Conservation (phyloP, 2,329 filamentous ascomycete species). For the Aspergillus intermedius region DNA sequence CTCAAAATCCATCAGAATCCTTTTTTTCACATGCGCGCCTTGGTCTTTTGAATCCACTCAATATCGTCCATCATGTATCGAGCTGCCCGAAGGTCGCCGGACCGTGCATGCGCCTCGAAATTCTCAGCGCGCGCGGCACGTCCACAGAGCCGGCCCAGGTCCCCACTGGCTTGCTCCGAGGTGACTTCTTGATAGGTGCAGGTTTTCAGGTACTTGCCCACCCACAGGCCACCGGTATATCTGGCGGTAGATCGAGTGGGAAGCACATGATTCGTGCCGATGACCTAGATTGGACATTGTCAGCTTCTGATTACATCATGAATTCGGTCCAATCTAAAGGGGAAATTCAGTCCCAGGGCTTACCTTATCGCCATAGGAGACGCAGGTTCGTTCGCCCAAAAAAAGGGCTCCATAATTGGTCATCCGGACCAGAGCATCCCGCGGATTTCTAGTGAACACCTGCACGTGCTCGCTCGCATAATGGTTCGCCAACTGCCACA, state of each 20-base stretch:
- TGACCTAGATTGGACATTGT: conserved; percentile 30
- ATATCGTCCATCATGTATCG: conserved; percentile 38
- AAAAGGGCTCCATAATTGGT: conserved; percentile 47
- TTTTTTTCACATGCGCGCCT: too few relatives aligned
- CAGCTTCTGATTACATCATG: too few relatives aligned
- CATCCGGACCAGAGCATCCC: conserved; percentile 46
- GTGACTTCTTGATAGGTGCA: conserved; percentile 50
- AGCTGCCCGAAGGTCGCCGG: conserved; percentile 44
- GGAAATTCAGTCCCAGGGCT: conserved; percentile 1
- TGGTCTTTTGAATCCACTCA: conserved; percentile 36
- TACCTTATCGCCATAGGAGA: conserved; percentile 50
- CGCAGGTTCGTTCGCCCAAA: conserved; percentile 48
- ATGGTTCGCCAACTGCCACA: too few relatives aligned
- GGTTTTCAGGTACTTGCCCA: conserved; percentile 49
- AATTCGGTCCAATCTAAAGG: not conserved
- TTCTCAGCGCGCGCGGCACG: conserved; percentile 45
- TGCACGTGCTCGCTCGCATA: too few relatives aligned
- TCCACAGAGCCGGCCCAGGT: conserved; percentile 46
- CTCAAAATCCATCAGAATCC: too few relatives aligned
- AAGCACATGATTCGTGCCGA: conserved; percentile 51
- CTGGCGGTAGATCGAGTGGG: conserved; percentile 44
- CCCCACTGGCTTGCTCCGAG: conserved; percentile 38
- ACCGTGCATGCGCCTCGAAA: conserved; percentile 50
- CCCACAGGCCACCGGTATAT: conserved; percentile 51
- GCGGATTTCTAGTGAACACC: conserved; percentile 22